Conservation (phyloP, 2,329 filamentous ascomycete species). For the Penicillium sp. region DNA sequence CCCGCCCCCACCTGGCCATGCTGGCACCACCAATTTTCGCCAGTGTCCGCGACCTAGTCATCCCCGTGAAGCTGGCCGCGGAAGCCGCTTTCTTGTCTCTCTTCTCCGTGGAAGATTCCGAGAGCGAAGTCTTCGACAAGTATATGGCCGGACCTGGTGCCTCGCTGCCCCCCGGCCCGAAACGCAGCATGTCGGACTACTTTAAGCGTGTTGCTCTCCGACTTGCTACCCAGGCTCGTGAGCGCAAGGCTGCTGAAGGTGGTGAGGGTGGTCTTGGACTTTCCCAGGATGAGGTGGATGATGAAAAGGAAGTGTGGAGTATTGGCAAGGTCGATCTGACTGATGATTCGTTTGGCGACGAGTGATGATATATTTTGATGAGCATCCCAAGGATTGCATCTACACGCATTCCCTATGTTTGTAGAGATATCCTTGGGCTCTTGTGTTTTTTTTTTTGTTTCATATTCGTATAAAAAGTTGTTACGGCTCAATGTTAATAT, state of each 20-base stretch:
- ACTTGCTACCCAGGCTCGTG: conserved; percentile 79
- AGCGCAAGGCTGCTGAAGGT: conserved; percentile 87
- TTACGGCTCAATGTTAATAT: conserved; percentile 10
- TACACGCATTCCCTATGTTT: conserved; percentile 13
- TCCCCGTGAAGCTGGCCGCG: conserved; percentile 91
- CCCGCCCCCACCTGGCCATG: conserved; percentile 74
- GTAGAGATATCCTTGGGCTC: conserved; percentile 28
- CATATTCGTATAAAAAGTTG: conserved; percentile 23
- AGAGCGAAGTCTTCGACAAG: conserved; percentile 83
- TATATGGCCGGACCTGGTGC: conserved; percentile 71
- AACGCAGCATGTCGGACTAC: conserved; percentile 93
- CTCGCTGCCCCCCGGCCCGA: conserved; percentile 66
- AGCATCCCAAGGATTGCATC: conserved; percentile 21
- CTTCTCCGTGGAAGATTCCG: conserved; percentile 86
- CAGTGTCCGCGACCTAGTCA: conserved; percentile 84
- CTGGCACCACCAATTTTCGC: conserved; percentile 85
- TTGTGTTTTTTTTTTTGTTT: conserved; percentile 1
- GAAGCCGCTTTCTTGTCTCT: conserved; percentile 91
- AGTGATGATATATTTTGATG: conserved; percentile 16
- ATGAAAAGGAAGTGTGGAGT: conserved; percentile 94
- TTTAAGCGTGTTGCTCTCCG: conserved; percentile 89
- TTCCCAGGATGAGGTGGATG: conserved; percentile 86
- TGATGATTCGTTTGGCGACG: conserved; percentile 45
- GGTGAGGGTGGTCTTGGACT: conserved; percentile 81
- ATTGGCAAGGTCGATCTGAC: conserved; percentile 85